Conservation (phyloP, 345 rosid genomes). For the Arabidopsis arenosa region DNA sequence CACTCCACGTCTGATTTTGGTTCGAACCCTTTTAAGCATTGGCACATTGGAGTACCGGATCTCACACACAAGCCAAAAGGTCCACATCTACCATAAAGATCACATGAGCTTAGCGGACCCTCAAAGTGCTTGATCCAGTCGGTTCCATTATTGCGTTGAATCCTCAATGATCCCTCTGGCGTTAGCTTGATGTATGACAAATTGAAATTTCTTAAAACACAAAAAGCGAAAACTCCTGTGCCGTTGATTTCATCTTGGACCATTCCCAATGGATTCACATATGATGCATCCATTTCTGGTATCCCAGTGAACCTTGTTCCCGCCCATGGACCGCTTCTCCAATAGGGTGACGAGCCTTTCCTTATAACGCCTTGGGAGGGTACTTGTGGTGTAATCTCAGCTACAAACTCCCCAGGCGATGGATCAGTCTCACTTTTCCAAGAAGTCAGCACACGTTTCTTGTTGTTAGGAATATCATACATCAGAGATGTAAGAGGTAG, state of each 20-base stretch:
- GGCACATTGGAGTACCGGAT: constrained; percentile 29
- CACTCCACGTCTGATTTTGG: constrained; percentile 43
- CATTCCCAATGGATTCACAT: constrained; percentile 39
- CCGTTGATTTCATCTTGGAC: constrained; percentile 40
- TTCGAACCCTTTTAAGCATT: constrained; percentile 47
- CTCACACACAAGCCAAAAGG: constrained; percentile 46
- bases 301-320: constrained; percentile 44
- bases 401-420: constrained; percentile 45
- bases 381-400: constrained; percentile 44
- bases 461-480: constrained; percentile 39
- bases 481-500: constrained; percentile 38
- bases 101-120: constrained; percentile 37
- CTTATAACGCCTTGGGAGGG: constrained; percentile 41
- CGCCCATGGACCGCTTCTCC: constrained; percentile 50
- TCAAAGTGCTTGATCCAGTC: constrained; percentile 35
- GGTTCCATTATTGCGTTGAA: constrained; percentile 32
- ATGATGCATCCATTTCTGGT: constrained; percentile 47
- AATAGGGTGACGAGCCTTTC: constrained; percentile 44
- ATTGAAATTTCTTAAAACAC: constrained; percentile 37
- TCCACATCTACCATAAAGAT: constrained; percentile 45
- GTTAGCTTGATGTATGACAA: constrained; percentile 38
- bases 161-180: constrained; percentile 37
- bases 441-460: constrained; percentile 41
- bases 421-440: constrained; percentile 46
- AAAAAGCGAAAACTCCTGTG: constrained; percentile 41